These are phyloP conservation scores for Diplodia seriata DNA, from an alignment of 2,329 filamentous ascomycete species.

Conservation along the genomic window DNA sequence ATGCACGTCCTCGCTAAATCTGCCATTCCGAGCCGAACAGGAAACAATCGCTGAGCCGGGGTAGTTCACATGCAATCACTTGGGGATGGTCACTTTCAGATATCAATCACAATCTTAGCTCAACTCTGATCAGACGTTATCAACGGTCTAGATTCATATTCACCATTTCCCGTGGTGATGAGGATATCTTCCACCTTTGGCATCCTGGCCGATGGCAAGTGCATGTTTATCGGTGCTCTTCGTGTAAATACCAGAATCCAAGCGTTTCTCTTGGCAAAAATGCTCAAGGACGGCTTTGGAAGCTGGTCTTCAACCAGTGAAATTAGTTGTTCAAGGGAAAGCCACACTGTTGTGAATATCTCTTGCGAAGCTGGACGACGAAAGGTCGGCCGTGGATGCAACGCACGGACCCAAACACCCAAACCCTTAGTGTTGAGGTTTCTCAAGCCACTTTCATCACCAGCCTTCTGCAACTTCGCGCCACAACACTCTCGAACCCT, in stretches of 20 bases:
- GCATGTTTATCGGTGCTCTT: no score
- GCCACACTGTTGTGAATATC: not conserved
- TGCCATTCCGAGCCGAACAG: not conserved
- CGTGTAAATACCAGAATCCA: no score
- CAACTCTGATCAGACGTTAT: no score
- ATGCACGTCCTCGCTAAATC: not conserved
- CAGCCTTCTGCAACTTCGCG: not conserved
- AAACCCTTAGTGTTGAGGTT: not conserved
- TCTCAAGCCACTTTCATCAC: not conserved
- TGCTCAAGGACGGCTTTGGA: not conserved
- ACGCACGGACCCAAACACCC: not conserved
- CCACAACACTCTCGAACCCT: not conserved
- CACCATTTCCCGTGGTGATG: no score
- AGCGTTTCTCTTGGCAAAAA: not conserved
- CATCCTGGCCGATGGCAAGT: no score
- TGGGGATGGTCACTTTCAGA: no score
- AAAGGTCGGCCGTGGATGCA: not conserved
- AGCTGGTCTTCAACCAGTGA: not conserved
- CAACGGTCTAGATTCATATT: no score
- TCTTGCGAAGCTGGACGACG: not conserved
- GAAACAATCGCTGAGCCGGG: not conserved
- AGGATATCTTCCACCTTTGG: no score
- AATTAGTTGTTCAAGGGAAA: not conserved
- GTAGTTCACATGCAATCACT: no score
- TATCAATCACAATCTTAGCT: no score